Conservation (phyloP, 257 asterid genomes). For the Sherardia arvensis region DNA sequence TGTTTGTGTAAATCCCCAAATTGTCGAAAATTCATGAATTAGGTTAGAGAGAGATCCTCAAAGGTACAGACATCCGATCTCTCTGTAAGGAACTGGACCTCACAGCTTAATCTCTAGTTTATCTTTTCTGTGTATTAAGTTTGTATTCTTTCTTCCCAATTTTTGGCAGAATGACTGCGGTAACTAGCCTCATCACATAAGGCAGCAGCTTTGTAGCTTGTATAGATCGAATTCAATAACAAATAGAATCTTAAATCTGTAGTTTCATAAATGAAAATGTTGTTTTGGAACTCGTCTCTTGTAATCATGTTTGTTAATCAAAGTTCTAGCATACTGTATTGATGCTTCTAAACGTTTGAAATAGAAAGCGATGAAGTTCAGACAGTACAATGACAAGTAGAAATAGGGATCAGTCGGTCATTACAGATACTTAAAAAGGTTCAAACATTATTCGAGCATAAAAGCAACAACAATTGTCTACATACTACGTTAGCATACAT, state of each 20-base stretch:
- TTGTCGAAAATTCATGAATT: conserved; percentile 93
- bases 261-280: not conserved
- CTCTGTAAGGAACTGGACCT: no score
- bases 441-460: no score
- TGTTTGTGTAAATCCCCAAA: conserved; percentile 80
- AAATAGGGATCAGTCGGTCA: no score
- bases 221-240: not conserved
- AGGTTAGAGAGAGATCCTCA: conserved; percentile 20
- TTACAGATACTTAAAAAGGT: no score
- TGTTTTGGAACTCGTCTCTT: not conserved
- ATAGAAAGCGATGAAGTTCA: no score
- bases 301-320: no score
- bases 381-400: no score
- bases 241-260: not conserved
- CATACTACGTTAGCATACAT: no score
- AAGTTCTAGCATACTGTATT: no score
- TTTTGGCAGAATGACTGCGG: not conserved
- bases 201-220: not conserved
- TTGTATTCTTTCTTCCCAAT: not conserved
- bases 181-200: not conserved
- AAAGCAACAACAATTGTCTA: no score
- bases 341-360: no score
- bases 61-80: conserved; percentile 14
- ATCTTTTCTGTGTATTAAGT: conserved; percentile 5
- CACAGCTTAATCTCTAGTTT: conserved; percentile 28